Base-by-base conservation (phyloP, 2,329 filamentous ascomycete genomes). In the Penicillium brasilianum region DNA sequence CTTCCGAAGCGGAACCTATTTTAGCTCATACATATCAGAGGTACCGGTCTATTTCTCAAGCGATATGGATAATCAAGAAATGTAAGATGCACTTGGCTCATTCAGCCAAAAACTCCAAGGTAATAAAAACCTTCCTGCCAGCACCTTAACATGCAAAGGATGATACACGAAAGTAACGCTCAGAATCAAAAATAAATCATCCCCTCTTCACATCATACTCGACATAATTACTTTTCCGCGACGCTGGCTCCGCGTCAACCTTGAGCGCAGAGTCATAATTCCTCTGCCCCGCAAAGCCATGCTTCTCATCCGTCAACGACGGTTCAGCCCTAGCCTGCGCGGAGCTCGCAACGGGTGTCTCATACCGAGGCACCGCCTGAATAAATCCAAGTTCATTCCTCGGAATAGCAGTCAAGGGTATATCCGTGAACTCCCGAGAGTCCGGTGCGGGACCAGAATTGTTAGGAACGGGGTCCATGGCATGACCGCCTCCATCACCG, bases 401-500 rank as follows among this genome's bases (percentile, higher is more conserved):
- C 34, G 72, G 71, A 4, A 77, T 60, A 46, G 69, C 68, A 10
- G 71, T 73, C 20, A 81, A 64, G 10, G 78, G 77, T 14, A 81
- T 70, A 43, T 80, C 74, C 8, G 65, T 68, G 61, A 80, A 80
- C 1, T 69, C 77, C 25, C 66, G 59, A 5, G 62, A 58, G 44
- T 69, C 71, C 1, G 66, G 59, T 1, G 25, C 34, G 1, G 63
- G 56, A 1, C 54, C 60, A 20, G 54, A 57, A 57, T 55, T 30
- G 22, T 55, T 56, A 7, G 57, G 59, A 2, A 63, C 55, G 0
- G 68, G 44, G 13, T 64, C 66, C 20, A 67, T 54, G 4, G 65
- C 63, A 52, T 70, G 80, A 14, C 74, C 73, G 20, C 87, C 87
- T 34, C 87, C 86, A 70, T 90, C 88, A 10, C 80, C 86, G 11